These are phyloP conservation scores for Triticum timopheevii DNA, from an alignment of 176 grass and related monocot genomes.

Conservation along the genomic window DNA sequence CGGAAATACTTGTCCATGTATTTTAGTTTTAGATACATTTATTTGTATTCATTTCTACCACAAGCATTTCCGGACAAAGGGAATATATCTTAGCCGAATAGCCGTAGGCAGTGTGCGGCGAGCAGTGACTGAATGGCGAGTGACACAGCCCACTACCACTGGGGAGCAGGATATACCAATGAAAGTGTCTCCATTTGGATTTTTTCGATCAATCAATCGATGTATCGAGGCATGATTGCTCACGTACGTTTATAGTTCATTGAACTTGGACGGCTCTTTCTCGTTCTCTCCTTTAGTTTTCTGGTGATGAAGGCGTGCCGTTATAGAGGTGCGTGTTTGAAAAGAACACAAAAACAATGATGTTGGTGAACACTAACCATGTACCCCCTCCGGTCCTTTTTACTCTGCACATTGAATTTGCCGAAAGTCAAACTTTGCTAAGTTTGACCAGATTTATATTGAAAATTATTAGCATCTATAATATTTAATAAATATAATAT, in stretches of 20 bases:
- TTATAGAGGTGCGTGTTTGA: not conserved
- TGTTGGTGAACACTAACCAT: not conserved
- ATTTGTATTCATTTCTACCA: too few species aligned
- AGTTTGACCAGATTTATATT: too few species aligned
- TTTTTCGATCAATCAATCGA: constrained; percentile 35
- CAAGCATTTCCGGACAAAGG: too few species aligned
- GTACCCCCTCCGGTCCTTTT: too few species aligned
- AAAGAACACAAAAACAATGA: not conserved
- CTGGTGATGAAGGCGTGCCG: not conserved
- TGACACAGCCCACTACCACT: constrained; percentile 37
- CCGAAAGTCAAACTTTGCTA: too few species aligned
- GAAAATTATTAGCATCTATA: too few species aligned
- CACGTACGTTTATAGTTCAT: constrained; percentile 27
- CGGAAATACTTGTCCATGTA: too few species aligned
- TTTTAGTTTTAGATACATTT: too few species aligned
- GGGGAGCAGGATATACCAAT: constrained; percentile 29
- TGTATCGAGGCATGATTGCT: not conserved
- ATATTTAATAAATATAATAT: too few species aligned
- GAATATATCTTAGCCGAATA: too few species aligned
- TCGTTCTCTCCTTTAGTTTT: not conserved
- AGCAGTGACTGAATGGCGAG: constrained; percentile 1
- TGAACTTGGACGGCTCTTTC: constrained; percentile 35
- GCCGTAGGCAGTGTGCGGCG: too few species aligned
- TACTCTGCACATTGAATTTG: too few species aligned
- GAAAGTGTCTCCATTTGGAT: not conserved